Evolutionary conservation across 2,329 filamentous ascomycete genomes (phyloP).

Genomic region (Colletotrichum sp.): DNA sequence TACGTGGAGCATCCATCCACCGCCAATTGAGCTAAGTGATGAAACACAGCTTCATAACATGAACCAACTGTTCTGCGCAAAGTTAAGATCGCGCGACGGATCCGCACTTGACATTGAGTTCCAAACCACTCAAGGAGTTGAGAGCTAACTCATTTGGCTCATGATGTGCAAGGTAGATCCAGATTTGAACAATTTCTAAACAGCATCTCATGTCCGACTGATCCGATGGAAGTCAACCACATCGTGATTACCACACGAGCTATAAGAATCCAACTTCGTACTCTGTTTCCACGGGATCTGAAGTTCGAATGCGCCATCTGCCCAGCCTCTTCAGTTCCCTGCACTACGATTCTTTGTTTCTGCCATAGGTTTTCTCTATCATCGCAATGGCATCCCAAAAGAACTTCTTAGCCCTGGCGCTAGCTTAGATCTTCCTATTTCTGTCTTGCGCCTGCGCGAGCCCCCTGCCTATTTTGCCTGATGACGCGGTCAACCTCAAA

Average conservation of each 20-base stretch:
- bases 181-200: not conserved
- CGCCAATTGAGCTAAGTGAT: not conserved
- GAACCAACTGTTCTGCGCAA: not conserved
- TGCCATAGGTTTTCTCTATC: fast-evolving
- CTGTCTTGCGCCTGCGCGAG: not conserved
- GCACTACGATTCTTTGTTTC: not conserved
- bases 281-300: not conserved
- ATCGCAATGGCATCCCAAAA: not conserved
- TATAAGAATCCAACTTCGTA: not conserved
- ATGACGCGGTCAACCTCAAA: not conserved
- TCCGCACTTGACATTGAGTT: not conserved
- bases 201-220: not conserved
- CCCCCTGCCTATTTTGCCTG: not conserved
- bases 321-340: not conserved
- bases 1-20: not conserved
- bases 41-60: not conserved
- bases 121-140: not conserved
- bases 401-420: not conserved
- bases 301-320: not conserved
- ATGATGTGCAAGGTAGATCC: not conserved
- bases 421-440: not conserved
- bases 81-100: not conserved
- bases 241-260: not conserved
- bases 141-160: not conserved
- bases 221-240: not conserved